Base-by-base conservation (phyloP, 345 rosid species). In the Lumnitzera littorea region DNA sequence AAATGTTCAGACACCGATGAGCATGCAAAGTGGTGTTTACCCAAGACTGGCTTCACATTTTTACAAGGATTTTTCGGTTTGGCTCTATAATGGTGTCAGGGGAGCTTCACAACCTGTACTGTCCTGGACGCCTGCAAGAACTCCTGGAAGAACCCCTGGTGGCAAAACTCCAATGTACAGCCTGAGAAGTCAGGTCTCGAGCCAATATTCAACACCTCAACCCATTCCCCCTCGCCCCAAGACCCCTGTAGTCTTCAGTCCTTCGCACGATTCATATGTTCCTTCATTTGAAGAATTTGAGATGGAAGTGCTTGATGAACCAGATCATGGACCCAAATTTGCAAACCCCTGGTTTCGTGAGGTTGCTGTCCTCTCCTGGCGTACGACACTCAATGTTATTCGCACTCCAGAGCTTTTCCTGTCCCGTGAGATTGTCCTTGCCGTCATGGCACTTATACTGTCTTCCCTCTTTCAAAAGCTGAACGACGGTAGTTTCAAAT, bases 311-410 rank as follows among this genome's bases (percentile, higher is more conserved):
- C 76, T 81, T 0, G 83, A 85, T n/a, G 82, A 69, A 54, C 78
- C 78, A 27, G 47, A 57, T 0, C 80, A 77, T 3, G 74, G 84
- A 12, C 73, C 76, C 12, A 80, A 83, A 70, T 86, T 80, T 27
- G 84, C 88, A 12, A 86, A 83, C 56, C 88, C 86, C 29, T 80
- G 88, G 88, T 62, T 70, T 51, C 78, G 91, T 0, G 91, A 83
- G 67, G 82, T 83, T 4, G 67, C 16, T 5, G 81, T 86, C 55
- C 81, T 81, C 11, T 74, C 78, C n/a, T 79, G 82, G 82, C 74
- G 88, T 17, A 79, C 82, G 1, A 52, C 60, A 0, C 70, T 82
- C 0, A 81, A 75, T 15, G 86, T 83, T 50, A 51, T 83, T 53
- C 88, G 84, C 9, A 81, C 88, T 5, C 85, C 86, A 1, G 84